Conservation (phyloP, 495 filamentous ascomycete species). For the Penicillium coprophilum region DNA sequence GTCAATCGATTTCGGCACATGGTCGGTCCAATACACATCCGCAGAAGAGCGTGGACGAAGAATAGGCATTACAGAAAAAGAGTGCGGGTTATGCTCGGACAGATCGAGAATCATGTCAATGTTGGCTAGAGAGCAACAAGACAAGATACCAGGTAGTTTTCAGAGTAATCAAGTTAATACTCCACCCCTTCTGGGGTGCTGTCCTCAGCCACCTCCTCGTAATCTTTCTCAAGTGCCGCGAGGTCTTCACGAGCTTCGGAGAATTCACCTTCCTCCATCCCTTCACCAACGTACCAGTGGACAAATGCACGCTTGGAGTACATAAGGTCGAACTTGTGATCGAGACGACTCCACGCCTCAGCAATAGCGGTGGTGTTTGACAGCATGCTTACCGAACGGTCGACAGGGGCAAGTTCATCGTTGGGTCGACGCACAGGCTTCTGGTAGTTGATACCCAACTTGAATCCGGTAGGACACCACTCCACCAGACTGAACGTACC, state of each 20-base stretch:
- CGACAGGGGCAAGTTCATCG: conserved; percentile 76
- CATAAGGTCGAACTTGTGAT: conserved; percentile 96
- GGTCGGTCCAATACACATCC: not conserved
- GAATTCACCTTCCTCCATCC: conserved; percentile 96
- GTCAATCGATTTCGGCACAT: not conserved
- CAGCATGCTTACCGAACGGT: conserved; percentile 86
- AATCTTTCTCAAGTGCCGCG: conserved; percentile 86
- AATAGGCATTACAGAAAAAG: not conserved
- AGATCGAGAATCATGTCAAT: conserved; percentile 27
- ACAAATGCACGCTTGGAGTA: conserved; percentile 95
- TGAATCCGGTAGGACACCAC: conserved; percentile 97
- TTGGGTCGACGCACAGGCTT: conserved; percentile 79
- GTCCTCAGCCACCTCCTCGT: conserved; percentile 86
- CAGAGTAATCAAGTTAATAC: conserved; percentile 62
- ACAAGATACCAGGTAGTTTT: no score
- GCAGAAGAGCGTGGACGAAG: not conserved
- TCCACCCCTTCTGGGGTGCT: conserved; percentile 62
- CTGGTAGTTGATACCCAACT: conserved; percentile 91
- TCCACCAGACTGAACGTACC: conserved; percentile 88
- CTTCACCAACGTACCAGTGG: conserved; percentile 94
- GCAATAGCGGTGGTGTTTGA: conserved; percentile 91
- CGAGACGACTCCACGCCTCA: conserved; percentile 84
- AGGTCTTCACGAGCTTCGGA: conserved; percentile 87
- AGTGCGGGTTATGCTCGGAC: conserved; percentile 22
- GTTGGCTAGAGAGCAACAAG: conserved; percentile 7